Evolutionary conservation across 768 basidiomycete genomes (phyloP).

Genomic region (Suillus alpinus): DNA sequence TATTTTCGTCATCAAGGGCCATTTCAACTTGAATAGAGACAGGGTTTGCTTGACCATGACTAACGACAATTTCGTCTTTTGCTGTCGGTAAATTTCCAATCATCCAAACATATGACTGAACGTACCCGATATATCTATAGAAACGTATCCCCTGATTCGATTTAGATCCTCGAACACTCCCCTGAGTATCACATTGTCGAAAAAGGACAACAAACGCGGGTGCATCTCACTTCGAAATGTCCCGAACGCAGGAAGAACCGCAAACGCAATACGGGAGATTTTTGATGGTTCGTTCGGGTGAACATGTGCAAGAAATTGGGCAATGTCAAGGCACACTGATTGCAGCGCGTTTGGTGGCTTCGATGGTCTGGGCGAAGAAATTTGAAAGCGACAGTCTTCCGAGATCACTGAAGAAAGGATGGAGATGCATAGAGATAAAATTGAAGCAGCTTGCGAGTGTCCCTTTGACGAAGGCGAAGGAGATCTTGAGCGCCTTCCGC

Average conservation of each 20-base stretch:
- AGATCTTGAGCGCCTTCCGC: slow-evolving; percentile 50
- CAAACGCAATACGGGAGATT: slow-evolving; percentile 59
- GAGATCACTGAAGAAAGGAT: slow-evolving; percentile 60
- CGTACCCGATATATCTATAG: slow-evolving; percentile 2
- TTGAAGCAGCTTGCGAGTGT: slow-evolving; percentile 42
- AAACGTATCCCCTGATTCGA: slow-evolving; percentile 29
- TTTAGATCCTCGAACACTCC: slow-evolving; percentile 49
- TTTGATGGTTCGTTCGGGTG: slow-evolving; percentile 51
- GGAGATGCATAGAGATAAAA: slow-evolving; percentile 58
- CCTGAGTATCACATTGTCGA: slow-evolving; percentile 59
- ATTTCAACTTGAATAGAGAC: slow-evolving; percentile 65
- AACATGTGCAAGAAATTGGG: slow-evolving; percentile 57
- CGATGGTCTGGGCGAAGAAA: slow-evolving; percentile 54
- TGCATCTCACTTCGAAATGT: slow-evolving; percentile 67
- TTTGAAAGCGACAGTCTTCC: slow-evolving; percentile 72
- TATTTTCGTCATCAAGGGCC: slow-evolving; percentile 27
- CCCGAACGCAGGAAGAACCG: slow-evolving; percentile 71
- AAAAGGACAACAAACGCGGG: slow-evolving; percentile 61
- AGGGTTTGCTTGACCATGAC: slow-evolving; percentile 28
- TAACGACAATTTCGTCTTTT: not conserved
- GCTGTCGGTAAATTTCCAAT: not conserved
- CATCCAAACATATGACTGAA: not conserved
- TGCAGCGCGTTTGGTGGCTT: slow-evolving; percentile 79
- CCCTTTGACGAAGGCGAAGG: slow-evolving; percentile 38
- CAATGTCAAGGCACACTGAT: slow-evolving; percentile 66